phyloP scores from a whole-genome alignment of 768 basidiomycete species.

The Rhizopogon roseolus region DNA sequence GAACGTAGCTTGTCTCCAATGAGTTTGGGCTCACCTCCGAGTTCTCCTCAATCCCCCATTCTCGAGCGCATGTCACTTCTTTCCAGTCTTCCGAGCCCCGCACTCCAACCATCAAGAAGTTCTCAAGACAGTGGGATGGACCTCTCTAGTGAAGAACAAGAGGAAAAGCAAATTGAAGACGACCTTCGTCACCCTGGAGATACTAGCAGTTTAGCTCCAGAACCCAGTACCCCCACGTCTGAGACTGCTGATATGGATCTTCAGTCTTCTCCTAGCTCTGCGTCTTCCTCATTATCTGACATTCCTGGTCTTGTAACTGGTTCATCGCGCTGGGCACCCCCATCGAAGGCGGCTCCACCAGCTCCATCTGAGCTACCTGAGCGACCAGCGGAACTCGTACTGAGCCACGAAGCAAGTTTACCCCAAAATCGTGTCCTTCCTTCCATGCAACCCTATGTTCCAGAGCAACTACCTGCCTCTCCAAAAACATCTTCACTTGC shows the following conservation, averaged over 20 bases:
- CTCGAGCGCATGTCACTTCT: conserved; percentile 1
- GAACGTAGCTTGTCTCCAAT: conserved; percentile 55
- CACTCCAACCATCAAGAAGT: conserved; percentile 1
- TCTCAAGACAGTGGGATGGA: conserved; percentile 6
- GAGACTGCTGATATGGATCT: conserved; percentile 31
- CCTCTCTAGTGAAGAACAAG: conserved; percentile 12
- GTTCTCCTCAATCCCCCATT: conserved; percentile 27
- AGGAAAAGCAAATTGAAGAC: conserved; percentile 19
- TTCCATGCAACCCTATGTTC: conserved; percentile 7
- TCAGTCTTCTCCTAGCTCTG: conserved; percentile 27
- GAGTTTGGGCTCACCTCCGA: conserved; percentile 51
- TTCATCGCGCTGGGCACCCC: conserved; percentile 17
- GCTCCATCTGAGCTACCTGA: conserved; percentile 2
- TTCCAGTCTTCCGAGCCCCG: conserved; percentile 5
- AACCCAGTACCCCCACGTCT: conserved; percentile 19
- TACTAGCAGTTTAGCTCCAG: conserved; percentile 20
- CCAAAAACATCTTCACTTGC: background rate
- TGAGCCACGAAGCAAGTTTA: conserved; percentile 1
- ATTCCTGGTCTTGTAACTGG: conserved; percentile 31
- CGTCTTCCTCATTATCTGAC: conserved; percentile 17
- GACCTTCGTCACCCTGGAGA: conserved; percentile 16
- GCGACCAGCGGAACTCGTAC: conserved; percentile 19
- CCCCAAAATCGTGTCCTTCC: conserved; percentile 10
- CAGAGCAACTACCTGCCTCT: conserved; percentile 6
- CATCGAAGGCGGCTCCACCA: background rate